Base-by-base conservation (phyloP, 108 stramenopile species). In the Aurantiochytrium sp. region DNA sequence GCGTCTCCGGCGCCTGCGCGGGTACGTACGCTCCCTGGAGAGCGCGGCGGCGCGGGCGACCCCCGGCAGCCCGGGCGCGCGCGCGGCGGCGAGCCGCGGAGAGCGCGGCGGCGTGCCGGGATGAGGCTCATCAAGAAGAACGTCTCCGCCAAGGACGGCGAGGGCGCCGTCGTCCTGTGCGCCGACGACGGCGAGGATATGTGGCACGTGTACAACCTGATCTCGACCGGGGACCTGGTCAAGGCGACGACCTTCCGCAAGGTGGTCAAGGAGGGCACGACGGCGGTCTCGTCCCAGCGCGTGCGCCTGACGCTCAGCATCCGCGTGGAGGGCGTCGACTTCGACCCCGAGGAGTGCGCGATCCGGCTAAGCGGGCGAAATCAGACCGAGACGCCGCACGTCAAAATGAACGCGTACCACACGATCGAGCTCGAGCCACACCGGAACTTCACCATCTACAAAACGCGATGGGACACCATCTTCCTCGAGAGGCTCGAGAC, bases 121-220 rank as follows among this genome's bases (percentile, higher is more conserved):
- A 91, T 91, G 91, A 91, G 89, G 90, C 86, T 91, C 37, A 34
- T 91, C 3, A 87, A 50, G 45, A 68, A 89, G 54, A 85, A 81
- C 31, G 81, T 91, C 4, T 90, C 90, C 45, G 73, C 73, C 27
- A 81, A 81, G 45, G 73, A 81, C 73, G 73, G 73, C 73, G 73
- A 81, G 17, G 73, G 73, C n/a, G 6, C n/a, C 24, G 90, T 98
- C 53, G 85, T 93, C 87, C 91, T 98, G 68, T 95, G 95, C 54
- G 96, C 97, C 39, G 95, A 95, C 65, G 96, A 95, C n/a, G 87
- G 95, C 52, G 98, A 99, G 91, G 98, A 99, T 90, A 93, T 99
- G 68, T 99, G 97, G 97, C 97, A 98, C 87, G 93, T 95, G 50
- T 98, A 97, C 94, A 98, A 99, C 92, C 90, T 99, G 37, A 92